Percentiles rank a stretch among this genome's conserved stretches.
phyloP scores from a whole-genome alignment of 2,329 filamentous ascomycete genomes.

The Lecanicillium sp. region DNA sequence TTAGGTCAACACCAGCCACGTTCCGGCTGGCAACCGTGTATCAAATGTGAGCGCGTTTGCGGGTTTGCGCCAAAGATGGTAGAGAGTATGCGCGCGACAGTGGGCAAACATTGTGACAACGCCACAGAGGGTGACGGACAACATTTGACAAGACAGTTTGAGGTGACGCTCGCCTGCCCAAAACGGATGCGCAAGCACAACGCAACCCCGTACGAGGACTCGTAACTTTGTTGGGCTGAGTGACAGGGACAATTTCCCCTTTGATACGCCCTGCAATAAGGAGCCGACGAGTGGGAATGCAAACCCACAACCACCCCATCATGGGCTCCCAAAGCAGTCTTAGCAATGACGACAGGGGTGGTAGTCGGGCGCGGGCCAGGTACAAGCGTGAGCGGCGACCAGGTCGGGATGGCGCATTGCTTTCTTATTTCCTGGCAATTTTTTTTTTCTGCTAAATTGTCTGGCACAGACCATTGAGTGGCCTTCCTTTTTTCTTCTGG shows the following conservation, averaged over 20 bases:
- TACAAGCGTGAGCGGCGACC: too few relatives aligned
- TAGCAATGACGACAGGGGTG: constrained; percentile 4
- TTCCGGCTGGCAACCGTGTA: too few relatives aligned
- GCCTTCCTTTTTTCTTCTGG: constrained; percentile 4
- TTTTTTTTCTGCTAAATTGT: constrained; percentile 6
- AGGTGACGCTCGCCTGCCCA: too few relatives aligned
- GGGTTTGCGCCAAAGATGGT: too few relatives aligned
- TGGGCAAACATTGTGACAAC: too few relatives aligned
- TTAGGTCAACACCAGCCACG: too few relatives aligned
- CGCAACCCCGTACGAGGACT: not conserved
- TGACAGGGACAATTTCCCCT: constrained; percentile 5
- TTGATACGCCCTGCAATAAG: constrained; percentile 8
- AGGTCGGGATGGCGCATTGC: too few relatives aligned
- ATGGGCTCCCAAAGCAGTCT: constrained; percentile 2
- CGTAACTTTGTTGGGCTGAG: constrained; percentile 3
- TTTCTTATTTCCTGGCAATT: constrained; percentile 1
- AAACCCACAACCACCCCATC: not conserved
- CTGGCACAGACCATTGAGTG: constrained; percentile 6
- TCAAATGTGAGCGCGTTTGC: too few relatives aligned
- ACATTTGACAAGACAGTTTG: too few relatives aligned
- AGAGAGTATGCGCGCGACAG: too few relatives aligned
- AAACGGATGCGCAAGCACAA: too few relatives aligned
- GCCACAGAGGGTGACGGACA: too few relatives aligned
- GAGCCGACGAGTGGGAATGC: constrained; percentile 9
- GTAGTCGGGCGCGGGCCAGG: not conserved